Percentiles rank a stretch among this genome's conserved stretches.
phyloP scores from a whole-genome alignment of 495 filamentous ascomycete genomes.

The Venustampulla echinocandica region DNA sequence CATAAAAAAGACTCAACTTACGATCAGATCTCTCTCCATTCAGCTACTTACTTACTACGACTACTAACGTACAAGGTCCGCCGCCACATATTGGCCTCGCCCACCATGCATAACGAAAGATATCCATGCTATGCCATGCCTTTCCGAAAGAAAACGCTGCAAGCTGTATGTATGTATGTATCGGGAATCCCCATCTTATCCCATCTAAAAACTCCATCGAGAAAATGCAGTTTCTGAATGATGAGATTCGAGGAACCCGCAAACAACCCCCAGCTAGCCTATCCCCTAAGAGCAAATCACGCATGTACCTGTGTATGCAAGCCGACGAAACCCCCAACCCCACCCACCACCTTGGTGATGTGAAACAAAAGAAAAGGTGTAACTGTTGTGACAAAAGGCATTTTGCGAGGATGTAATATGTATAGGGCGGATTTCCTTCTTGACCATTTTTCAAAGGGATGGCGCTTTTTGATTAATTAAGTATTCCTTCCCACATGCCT shows the following conservation, averaged over 20 bases:
- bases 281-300: neutral
- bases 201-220: neutral
- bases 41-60: too few relatives aligned
- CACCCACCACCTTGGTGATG: neutral
- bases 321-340: too few relatives aligned
- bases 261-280: neutral
- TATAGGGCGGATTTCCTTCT: constrained; percentile 14
- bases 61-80: neutral
- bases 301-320: too few relatives aligned
- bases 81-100: neutral
- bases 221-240: neutral
- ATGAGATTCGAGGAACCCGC: neutral
- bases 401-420: constrained; percentile 9
- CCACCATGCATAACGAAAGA: neutral
- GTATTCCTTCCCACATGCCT: constrained; percentile 46
- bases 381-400: constrained; percentile 8
- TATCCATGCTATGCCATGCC: constrained; percentile 1
- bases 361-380: neutral
- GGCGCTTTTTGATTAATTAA: constrained; percentile 18
- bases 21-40: too few relatives aligned
- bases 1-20: too few relatives aligned
- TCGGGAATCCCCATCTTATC: neutral
- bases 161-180: neutral
- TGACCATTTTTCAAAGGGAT: neutral
- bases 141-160: too few relatives aligned